Conservation (phyloP, 2,329 filamentous ascomycete genomes). For the Verticillium isaacii region DNA sequence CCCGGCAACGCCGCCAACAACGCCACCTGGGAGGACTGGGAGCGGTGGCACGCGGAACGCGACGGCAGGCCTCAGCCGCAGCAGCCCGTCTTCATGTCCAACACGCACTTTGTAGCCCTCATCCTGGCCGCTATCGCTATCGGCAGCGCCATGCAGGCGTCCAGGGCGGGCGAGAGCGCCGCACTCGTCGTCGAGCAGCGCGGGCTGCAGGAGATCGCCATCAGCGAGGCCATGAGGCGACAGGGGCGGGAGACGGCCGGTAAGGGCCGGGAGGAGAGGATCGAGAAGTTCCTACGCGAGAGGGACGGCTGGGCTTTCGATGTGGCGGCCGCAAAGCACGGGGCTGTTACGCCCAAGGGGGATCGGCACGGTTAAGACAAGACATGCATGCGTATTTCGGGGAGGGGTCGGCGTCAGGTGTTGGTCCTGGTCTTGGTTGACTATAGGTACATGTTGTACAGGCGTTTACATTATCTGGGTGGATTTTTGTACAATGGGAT, state of each 20-base stretch:
- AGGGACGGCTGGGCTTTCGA: conserved; percentile 48
- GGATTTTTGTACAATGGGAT: conserved; percentile 2
- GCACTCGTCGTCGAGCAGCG: conserved; percentile 61
- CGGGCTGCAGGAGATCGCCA: conserved; percentile 61
- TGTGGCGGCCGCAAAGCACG: conserved; percentile 18
- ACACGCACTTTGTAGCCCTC: conserved; percentile 71
- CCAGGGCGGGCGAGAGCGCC: conserved; percentile 60
- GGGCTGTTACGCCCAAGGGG: not conserved
- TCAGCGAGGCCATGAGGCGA: conserved; percentile 53
- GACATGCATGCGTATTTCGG: not conserved
- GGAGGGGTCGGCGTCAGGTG: not conserved
- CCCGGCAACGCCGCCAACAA: conserved; percentile 56
- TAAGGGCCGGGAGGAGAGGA: conserved; percentile 57
- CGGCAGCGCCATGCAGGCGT: conserved; percentile 68
- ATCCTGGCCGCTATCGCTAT: conserved; percentile 60
- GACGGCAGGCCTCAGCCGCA: conserved; percentile 35
- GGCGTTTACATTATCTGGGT: conserved; percentile 1
- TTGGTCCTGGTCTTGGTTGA: not conserved
- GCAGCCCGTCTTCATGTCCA: conserved; percentile 65
- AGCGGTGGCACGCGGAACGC: conserved; percentile 64
- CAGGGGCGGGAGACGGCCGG: conserved; percentile 48
- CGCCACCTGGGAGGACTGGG: conserved; percentile 98
- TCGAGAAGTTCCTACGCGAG: conserved; percentile 72
- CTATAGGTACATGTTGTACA: not conserved
- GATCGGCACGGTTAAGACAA: not conserved